Evolutionary conservation across 257 asterid genomes (phyloP), one percentile per base, ranked within the genome.

Genomic region (Solanum etuberosum): DNA sequence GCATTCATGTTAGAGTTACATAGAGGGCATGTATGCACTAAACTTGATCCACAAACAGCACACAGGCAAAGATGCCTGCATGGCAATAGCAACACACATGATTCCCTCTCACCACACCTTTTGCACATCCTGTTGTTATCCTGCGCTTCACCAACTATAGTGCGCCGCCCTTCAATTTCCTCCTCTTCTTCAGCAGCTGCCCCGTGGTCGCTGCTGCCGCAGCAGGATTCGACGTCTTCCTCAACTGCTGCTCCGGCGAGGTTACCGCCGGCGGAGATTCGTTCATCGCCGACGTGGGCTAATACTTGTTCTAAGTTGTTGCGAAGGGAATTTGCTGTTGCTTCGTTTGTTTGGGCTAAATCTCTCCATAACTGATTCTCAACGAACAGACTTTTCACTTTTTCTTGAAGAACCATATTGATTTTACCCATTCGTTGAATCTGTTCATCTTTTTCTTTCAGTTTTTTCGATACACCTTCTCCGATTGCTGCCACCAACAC

Each of bases 31-130:
- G 91, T 77, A 40, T 89, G 94, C 16, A 91, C 86, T 38, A 89
- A 93, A 3, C 88, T 90, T 86, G 97, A 86, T 82, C 98, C 98
- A 87, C 99, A 96, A 0, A 65, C 89, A 83, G 88, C 78, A 88
- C 99, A 96, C 5, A 96, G 88, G 88, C 98, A 95, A 37, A 96
- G 93, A 71, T 96, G 99, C 78, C 98, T 93, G 91, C 99, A 96
- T 67, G 99, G 99, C 87, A 96, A 74, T 73, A 95, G 86, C 88
- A 95, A 10, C 83, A 95, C 98, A 89, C 95, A 88, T 78, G 98
- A 88, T 84, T 94, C 98, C 85, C 92, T 89, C 84, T 91, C 94
- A 21, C 94, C 96, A 27, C 98, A 96, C 76, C 78, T 76, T 88
- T 59, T 89, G 78, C 99, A 94, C 88, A 63, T 84, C 89, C 93